These are phyloP conservation scores for Eucalyptus cloeziana DNA, from an alignment of 345 rosid species.

Conservation along the genomic window DNA sequence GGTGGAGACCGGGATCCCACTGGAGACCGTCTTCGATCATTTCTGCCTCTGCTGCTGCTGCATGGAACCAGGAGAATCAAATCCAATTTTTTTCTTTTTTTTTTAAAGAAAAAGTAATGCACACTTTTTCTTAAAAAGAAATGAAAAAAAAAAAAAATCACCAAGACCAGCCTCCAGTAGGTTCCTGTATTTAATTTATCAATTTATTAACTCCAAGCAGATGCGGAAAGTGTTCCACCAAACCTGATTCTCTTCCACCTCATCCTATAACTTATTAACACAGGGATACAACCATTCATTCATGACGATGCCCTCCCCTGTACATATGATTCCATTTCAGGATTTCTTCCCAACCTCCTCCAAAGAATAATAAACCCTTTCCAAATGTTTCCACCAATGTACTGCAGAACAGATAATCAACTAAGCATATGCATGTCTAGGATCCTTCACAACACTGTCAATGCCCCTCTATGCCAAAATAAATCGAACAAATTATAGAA, in stretches of 20 bases:
- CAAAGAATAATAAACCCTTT: background rate
- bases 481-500: background rate
- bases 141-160: background rate
- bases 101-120: background rate
- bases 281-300: background rate
- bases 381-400: background rate
- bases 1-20: slow-evolving; percentile 62
- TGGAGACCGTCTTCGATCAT: slow-evolving; percentile 59
- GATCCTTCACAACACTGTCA: background rate
- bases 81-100: background rate
- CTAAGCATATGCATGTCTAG: background rate
- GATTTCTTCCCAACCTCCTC: background rate
- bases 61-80: background rate
- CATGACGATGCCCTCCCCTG: background rate
- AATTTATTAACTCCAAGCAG: background rate
- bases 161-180: background rate
- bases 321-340: background rate
- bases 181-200: background rate
- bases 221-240: background rate
- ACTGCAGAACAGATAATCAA: background rate
- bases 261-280: background rate
- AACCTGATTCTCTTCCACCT: background rate
- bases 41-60: slow-evolving; percentile 26
- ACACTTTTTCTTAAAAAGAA: background rate
- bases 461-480: background rate